Evolutionary conservation across 2,329 filamentous ascomycete species (phyloP), one percentile per base, ranked within the genome.

Genomic region (Gliomastix tumulicola): DNA sequence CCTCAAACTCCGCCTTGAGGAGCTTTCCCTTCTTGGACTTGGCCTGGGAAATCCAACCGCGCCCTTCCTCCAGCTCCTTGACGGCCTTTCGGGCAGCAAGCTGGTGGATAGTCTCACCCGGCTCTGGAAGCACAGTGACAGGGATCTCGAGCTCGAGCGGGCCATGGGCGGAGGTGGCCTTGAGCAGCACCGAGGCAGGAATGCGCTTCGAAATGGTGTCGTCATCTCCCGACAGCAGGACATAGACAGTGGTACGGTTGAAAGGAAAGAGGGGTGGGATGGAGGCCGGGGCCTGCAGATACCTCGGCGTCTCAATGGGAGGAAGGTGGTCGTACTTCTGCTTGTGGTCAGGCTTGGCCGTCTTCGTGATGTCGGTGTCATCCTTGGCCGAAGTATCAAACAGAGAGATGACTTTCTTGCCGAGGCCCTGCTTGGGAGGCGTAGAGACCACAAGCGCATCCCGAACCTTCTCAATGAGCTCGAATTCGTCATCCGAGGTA

Each of bases 261-360:
- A 83, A 85, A 0, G 82, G 69, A 44, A 77, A 87, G 0, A 88
- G 66, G 0, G 77, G 55, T 0, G 82, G 79, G 10, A 88, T 79
- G 0, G 61, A 58, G 32, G 70, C 63, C 0, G 84, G 83, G 0
- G 79, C 69, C 55, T 86, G 83, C 1, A 88, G 59, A 25, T 79
- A 58, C 18, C 69, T 69, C 3, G 83, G 82, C 0, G 57, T 44
- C 0, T 60, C 40, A 1, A 85, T 47, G 0, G 49, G 35, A 0
- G 80, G 77, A 3, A 84, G 63, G 41, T 72, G 63, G 2, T 66
- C 61, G 43, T 66, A 70, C 21, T 66, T 64, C 27, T 51, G 51
- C 8, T 53, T 52, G 5, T 40, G 35, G 0, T 40, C 41, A 6
- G 50, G 38, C 3, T 48, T 34, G 9, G 47, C 41, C 0, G 46